Evolutionary conservation across 352 stramenopile genomes (phyloP).

Genomic region (Pythium biforme): DNA sequence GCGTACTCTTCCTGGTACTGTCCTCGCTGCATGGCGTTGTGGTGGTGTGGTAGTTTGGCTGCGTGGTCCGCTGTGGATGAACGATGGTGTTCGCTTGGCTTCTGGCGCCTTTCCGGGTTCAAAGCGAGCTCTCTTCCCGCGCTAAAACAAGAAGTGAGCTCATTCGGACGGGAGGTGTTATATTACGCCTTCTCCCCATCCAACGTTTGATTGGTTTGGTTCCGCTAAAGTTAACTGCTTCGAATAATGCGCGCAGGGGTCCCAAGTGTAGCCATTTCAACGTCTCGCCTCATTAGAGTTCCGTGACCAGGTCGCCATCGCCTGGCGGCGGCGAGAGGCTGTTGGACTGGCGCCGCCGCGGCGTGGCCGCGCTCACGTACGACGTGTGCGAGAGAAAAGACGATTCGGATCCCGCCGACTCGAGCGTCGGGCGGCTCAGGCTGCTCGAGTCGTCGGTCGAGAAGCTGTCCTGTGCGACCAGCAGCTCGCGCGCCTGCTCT

Average conservation of each 20-base stretch:
- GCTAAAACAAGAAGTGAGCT: conserved; percentile 20
- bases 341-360: conserved; percentile 12
- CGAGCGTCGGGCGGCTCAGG: conserved; percentile 11
- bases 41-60: no score
- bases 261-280: conserved; percentile 10
- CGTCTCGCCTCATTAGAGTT: conserved; percentile 8
- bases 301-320: conserved; percentile 9
- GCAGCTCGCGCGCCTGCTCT: conserved; percentile 30
- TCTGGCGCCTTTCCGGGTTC: conserved; percentile 27
- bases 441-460: conserved; percentile 6
- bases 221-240: conserved; percentile 12
- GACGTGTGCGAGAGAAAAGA: conserved; percentile 23
- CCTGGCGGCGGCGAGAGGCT: background rate
- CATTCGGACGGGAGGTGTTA: conserved; percentile 14
- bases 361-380: conserved; percentile 15
- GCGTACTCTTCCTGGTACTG: conserved; percentile 50
- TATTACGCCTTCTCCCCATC: conserved; percentile 18
- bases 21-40: conserved; percentile 26
- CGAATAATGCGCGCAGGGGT: conserved; percentile 13
- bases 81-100: background rate
- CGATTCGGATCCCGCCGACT: conserved; percentile 11
- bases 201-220: conserved; percentile 19
- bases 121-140: conserved; percentile 11
- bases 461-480: conserved; percentile 16
- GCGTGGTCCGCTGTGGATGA: no score